Conservation (phyloP, 2,329 filamentous ascomycete genomes). For the Chalara sp. region DNA sequence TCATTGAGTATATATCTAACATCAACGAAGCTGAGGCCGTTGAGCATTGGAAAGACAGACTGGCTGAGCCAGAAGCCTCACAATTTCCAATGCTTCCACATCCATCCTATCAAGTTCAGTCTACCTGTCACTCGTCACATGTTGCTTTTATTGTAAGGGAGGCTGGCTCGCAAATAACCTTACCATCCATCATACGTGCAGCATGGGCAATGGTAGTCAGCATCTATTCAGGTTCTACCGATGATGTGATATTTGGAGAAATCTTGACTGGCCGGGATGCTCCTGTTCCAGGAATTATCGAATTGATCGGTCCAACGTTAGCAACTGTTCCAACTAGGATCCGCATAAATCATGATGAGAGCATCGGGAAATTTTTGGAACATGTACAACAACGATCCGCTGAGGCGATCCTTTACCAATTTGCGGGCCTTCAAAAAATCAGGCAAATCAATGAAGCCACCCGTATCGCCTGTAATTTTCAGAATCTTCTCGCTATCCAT, state of each 20-base stretch:
- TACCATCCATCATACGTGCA: constrained; percentile 18
- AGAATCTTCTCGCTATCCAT: not conserved
- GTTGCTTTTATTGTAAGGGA: not conserved
- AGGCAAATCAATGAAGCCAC: not conserved
- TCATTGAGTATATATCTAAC: constrained; percentile 41
- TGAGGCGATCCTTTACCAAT: not conserved
- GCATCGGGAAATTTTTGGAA: not conserved
- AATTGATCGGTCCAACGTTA: not conserved
- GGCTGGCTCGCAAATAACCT: not conserved
- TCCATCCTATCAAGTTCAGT: constrained; percentile 1
- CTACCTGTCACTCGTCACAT: constrained; percentile 6
- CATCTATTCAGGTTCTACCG: constrained; percentile 29
- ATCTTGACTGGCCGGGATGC: not conserved
- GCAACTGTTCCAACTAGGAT: not conserved
- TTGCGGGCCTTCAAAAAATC: not conserved
- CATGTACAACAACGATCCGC: not conserved
- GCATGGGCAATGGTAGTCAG: constrained; percentile 36
- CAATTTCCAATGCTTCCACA: constrained; percentile 4
- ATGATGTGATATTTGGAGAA: not conserved
- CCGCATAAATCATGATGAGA: not conserved
- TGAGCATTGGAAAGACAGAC: not conserved
- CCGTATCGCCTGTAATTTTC: not conserved
- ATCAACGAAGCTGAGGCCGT: constrained; percentile 4
- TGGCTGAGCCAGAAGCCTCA: not conserved
- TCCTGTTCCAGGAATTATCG: not conserved